These are phyloP conservation scores for Diaporthe sp. DNA, from an alignment of 2,329 filamentous ascomycete genomes.

Conservation along the genomic window DNA sequence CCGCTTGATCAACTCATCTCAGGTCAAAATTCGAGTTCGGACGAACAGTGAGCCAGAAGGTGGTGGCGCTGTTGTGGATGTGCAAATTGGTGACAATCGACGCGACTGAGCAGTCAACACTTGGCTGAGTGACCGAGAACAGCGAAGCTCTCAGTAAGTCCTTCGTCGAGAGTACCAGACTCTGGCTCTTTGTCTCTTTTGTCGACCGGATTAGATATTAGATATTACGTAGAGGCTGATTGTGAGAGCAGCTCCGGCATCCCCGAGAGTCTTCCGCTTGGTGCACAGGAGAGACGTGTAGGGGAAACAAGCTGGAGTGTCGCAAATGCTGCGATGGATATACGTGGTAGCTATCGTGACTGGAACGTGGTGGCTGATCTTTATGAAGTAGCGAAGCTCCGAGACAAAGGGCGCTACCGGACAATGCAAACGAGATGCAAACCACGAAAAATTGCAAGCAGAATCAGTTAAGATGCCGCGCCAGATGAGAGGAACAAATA, in stretches of 20 bases:
- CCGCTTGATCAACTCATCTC: constrained; percentile 4
- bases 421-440: constrained; percentile 25
- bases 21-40: neutral
- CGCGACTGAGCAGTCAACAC: constrained; percentile 32
- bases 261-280: neutral
- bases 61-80: neutral
- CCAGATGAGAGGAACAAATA: constrained; percentile 11
- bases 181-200: constrained; percentile 32
- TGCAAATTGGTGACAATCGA: neutral
- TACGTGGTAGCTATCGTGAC: constrained; percentile 29
- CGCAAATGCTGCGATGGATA: constrained; percentile 15
- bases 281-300: neutral
- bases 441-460: constrained; percentile 26
- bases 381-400: constrained; percentile 19
- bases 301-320: neutral
- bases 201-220: constrained; percentile 42
- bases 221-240: constrained; percentile 42
- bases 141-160: constrained; percentile 26
- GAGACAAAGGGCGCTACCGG: constrained; percentile 31
- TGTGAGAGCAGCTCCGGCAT: constrained; percentile 29
- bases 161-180: constrained; percentile 40
- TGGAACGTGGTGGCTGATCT: constrained; percentile 32
- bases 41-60: neutral
- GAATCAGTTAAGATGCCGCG: constrained; percentile 21
- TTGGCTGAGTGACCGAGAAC: constrained; percentile 14